Base-by-base conservation (phyloP, 192 early-diverging fungal genomes). In the Entomortierella chlamydospora region DNA sequence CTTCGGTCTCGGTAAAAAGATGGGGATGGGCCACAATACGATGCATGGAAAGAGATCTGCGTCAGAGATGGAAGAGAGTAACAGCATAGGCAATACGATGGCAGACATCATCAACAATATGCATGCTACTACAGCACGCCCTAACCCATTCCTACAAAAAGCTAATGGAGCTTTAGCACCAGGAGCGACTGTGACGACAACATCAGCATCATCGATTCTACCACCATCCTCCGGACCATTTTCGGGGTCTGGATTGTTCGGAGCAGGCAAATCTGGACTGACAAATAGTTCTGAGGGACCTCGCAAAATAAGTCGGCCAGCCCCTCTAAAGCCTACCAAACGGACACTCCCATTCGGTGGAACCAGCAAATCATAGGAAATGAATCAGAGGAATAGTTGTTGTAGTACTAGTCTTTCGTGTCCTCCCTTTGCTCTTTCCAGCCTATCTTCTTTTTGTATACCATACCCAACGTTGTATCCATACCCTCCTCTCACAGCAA, bases 251-350 rank as follows among this genome's bases (percentile, higher is more conserved):
- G 37, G 37, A 43, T 39, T 22, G 22, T 77, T 62, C 60, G 73
- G 65, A 15, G 51, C 56, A 0, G 74, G 74, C 43, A 78, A 78
- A 54, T 69, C 74, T 20, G 74, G 74, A 25, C 6, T 57, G 41
- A 41, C 30, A 15, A 78, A 78, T 37, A 43, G 56, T 5, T 34
- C 61, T 4, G 74, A 78, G 37, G 74, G 74, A 25, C 67, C 74
- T 15, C 74, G 74, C 7, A 78, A 78, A 41, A 61, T 78, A 26
- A 78, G 47, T 20, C 74, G 74, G 33, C 54, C 74, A 2, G 52
- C 60, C 1, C 47, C 55, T 30, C 22, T 33, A 25, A 77, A 63
- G 18, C 73, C 65, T 42, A 30, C 43, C 5, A 11, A 54, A 23
- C 57, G 72, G 2, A n/a, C 20, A 11, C 39, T 54, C 12, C 66